Conservation (phyloP, 2,329 filamentous ascomycete species). For the Fragosphaeria purpurea region DNA sequence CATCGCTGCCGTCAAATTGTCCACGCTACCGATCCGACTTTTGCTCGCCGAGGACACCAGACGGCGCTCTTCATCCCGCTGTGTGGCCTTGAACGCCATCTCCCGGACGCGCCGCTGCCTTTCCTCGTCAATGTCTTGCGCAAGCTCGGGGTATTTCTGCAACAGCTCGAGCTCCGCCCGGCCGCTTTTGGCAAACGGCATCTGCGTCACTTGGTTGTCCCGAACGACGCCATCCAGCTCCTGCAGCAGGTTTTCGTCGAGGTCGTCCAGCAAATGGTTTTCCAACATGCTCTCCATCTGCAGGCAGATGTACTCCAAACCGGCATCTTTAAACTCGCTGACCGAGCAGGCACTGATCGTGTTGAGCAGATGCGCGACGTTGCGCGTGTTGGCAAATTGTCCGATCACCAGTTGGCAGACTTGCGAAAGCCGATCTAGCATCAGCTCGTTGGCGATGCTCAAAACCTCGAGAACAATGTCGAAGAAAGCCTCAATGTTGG, state of each 20-base stretch:
- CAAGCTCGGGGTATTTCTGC: constrained; percentile 53
- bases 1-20: constrained; percentile 39
- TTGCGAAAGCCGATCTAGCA: constrained; percentile 84
- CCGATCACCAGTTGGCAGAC: constrained; percentile 81
- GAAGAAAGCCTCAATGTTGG: constrained; percentile 71
- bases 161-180: constrained; percentile 57
- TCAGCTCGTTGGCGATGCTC: constrained; percentile 82
- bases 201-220: constrained; percentile 68
- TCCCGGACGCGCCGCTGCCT: constrained; percentile 61
- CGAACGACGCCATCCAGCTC: constrained; percentile 75
- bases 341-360: constrained; percentile 77
- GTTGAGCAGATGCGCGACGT: constrained; percentile 77
- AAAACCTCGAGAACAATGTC: constrained; percentile 88
- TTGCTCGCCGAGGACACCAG: constrained; percentile 47
- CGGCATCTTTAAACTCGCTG: constrained; percentile 75
- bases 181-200: constrained; percentile 69
- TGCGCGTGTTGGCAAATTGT: constrained; percentile 74
- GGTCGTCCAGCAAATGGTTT: constrained; percentile 73
- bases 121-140: constrained; percentile 58
- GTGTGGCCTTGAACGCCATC: constrained; percentile 57
- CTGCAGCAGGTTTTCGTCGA: constrained; percentile 72
- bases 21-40: constrained; percentile 50
- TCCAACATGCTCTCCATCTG: constrained; percentile 89
- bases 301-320: constrained; percentile 81
- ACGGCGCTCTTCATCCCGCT: constrained; percentile 56